Base-by-base conservation (phyloP, 345 rosid genomes). In the Aethionema arabicum region DNA sequence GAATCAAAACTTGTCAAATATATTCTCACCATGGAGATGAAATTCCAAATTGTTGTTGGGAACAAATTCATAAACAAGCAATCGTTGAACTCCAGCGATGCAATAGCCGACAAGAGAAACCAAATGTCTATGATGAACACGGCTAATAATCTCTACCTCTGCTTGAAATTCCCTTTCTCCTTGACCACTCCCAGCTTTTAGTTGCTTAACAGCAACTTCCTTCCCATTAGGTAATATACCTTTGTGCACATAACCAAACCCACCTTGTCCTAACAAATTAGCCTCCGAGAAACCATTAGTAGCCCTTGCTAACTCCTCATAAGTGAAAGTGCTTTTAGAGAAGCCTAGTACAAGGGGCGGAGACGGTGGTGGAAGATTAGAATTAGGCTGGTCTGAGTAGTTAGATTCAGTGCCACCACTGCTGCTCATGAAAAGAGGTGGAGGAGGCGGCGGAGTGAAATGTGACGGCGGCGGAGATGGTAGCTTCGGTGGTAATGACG, bases 21-120 rank as follows among this genome's bases (percentile, higher is more conserved):
- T 21, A 38, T 37, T 38, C 6, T 61, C 54, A 82, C 95, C 90
- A 14, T 86, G 88, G 47, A 86, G 77, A 30, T 86, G 95, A 70
- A 79, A 82, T 59, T 79, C 83, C 59, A 86, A 51, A 16, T 80
- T 82, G 71, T 80, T 73, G 62, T 84, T 86, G 0, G 87, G 83
- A 59, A 86, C 79, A 68, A 82, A 84, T 76, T 86, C 95, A 52
- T 86, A 86, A 13, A 86, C 86, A 56, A 86, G 95, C 68, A 86
- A 52, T 67, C 90, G 77, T 56, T 80, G 64, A 10, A 56, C 42
- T 32, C 78, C 86, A 4, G 78, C 59, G 0, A 73, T 82, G 74
- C 90, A 84, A 70, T 82, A 86, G 12, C 95, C 95, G 13, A 86
- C 86, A 72, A 86, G 67, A 6, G 84, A 79, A 52, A 84, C 95